A percentile compares a stretch with the other conserved stretches of the same genome.
These are phyloP conservation scores for Phytophthora cactorum DNA, from an alignment of 352 stramenopile species.

Conservation along the genomic window DNA sequence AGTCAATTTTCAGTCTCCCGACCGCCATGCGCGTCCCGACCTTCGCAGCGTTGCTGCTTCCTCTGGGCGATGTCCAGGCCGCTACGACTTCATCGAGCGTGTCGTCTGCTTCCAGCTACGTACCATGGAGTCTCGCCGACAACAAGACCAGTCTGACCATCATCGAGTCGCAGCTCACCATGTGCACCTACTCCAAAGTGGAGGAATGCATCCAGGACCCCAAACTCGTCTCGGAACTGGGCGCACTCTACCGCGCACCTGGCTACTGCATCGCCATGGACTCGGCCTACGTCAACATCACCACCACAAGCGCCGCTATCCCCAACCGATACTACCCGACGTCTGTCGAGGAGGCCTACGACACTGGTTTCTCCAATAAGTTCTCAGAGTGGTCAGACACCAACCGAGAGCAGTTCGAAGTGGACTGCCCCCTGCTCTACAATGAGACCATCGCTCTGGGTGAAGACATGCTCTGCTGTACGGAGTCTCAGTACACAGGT, in stretches of 20 bases:
- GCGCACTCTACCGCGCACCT: conserved; percentile 40
- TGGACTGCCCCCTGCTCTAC: conserved; percentile 69
- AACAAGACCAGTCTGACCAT: conserved; percentile 41
- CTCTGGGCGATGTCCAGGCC: conserved; percentile 9
- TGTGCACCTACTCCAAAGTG: conserved; percentile 71
- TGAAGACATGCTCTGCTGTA: conserved; percentile 67
- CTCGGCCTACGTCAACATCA: conserved; percentile 52
- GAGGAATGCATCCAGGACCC: conserved; percentile 60
- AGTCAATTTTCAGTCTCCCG: not conserved
- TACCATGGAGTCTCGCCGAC: conserved; percentile 50
- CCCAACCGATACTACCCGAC: conserved; percentile 68
- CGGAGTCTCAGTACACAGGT: conserved; percentile 59
- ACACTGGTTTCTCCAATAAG: conserved; percentile 57
- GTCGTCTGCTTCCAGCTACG: conserved; percentile 29
- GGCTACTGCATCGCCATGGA: conserved; percentile 62
- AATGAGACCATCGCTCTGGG: conserved; percentile 54
- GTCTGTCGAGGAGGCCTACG: conserved; percentile 53
- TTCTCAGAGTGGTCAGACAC: conserved; percentile 63
- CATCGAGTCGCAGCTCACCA: conserved; percentile 46
- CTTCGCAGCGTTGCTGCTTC: conserved; percentile 28
- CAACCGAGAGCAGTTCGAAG: conserved; percentile 64
- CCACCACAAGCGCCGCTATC: conserved; percentile 32
- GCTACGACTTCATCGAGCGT: conserved; percentile 5
- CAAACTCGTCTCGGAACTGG: conserved; percentile 39
- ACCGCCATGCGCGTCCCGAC: conserved; percentile 15